phyloP scores from a whole-genome alignment of 192 early-diverging fungal species.

The Podila minutissima region DNA sequence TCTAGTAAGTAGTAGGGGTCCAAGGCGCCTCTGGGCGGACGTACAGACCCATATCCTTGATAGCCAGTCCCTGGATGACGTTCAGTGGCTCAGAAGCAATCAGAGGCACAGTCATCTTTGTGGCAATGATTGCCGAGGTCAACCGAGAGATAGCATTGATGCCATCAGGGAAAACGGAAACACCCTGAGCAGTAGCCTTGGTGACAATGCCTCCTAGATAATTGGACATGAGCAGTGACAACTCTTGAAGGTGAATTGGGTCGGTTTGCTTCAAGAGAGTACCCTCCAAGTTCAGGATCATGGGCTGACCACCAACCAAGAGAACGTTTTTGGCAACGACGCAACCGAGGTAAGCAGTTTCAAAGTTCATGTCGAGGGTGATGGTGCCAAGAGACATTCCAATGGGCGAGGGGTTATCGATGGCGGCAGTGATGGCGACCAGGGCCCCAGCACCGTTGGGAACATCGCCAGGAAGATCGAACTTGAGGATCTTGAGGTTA shows the following conservation, averaged over 20 bases:
- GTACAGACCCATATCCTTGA: slow-evolving; percentile 27
- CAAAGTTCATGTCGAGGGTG: slow-evolving; percentile 43
- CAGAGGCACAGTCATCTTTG: slow-evolving; percentile 28
- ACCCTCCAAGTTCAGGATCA: slow-evolving; percentile 37
- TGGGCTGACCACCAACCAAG: slow-evolving; percentile 27
- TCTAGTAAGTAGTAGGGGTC: slow-evolving; percentile 31
- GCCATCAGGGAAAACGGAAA: slow-evolving; percentile 45
- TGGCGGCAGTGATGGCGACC: slow-evolving; percentile 19
- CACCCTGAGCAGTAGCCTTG: slow-evolving; percentile 19
- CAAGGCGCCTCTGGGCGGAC: slow-evolving; percentile 23
- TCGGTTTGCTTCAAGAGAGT: slow-evolving; percentile 37
- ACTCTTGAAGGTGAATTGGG: slow-evolving; percentile 25
- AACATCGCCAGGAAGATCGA: slow-evolving; percentile 27
- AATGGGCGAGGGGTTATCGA: slow-evolving; percentile 45
- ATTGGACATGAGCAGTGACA: slow-evolving; percentile 44
- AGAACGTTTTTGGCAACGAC: slow-evolving; percentile 33
- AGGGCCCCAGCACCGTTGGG: slow-evolving; percentile 20
- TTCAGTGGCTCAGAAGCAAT: slow-evolving; percentile 19
- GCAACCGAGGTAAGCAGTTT: slow-evolving; percentile 30
- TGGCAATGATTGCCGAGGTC: slow-evolving; percentile 23
- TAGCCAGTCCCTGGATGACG: slow-evolving; percentile 36
- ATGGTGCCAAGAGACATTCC: slow-evolving; percentile 39
- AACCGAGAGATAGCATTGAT: slow-evolving; percentile 35
- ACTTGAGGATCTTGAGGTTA: slow-evolving; percentile 39
- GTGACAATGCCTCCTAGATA: slow-evolving; percentile 35